Evolutionary conservation across 2,329 filamentous ascomycete species (phyloP).

Genomic region (Ascochyta pisi): DNA sequence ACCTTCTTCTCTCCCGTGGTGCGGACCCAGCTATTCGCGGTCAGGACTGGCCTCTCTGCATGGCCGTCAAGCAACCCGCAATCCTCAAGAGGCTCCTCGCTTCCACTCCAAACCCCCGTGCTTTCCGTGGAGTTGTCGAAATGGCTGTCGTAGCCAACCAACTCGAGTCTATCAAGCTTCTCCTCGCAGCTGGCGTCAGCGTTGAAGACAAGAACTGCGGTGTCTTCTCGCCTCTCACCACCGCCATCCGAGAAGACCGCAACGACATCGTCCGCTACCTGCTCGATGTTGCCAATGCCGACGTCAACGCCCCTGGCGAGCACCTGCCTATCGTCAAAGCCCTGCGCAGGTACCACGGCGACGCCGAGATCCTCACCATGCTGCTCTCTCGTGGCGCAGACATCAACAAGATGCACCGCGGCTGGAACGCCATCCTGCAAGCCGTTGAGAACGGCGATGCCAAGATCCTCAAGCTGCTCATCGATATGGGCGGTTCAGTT

Average conservation of each 20-base stretch:
- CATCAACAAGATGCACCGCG: conserved; percentile 63
- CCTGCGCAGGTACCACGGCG: conserved; percentile 65
- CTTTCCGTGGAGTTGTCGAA: conserved; percentile 72
- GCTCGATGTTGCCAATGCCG: conserved; percentile 66
- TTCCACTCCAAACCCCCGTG: conserved; percentile 63
- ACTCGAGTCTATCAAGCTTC: conserved; percentile 70
- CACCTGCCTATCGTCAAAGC: conserved; percentile 75
- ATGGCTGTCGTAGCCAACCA: conserved; percentile 72
- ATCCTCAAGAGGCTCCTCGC: conserved; percentile 66
- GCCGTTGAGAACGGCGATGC: conserved; percentile 47
- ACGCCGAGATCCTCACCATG: conserved; percentile 68
- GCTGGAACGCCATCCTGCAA: conserved; percentile 46
- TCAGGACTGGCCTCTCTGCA: conserved; percentile 73
- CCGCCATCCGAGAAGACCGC: conserved; percentile 68
- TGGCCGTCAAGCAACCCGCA: conserved; percentile 68
- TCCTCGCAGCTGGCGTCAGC: conserved; percentile 68
- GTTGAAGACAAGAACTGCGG: conserved; percentile 76
- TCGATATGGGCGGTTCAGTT: conserved; percentile 43
- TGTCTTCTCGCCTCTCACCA: conserved; percentile 73
- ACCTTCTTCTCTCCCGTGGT: conserved; percentile 63
- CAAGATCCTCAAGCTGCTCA: conserved; percentile 41
- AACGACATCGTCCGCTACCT: conserved; percentile 68
- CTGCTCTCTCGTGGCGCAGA: conserved; percentile 70
- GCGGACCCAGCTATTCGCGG: conserved; percentile 69
- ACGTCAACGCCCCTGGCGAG: conserved; percentile 72